Base-by-base conservation (phyloP, 371 early-diverging fungal species). In the Dinochytrium kinnereticum region DNA sequence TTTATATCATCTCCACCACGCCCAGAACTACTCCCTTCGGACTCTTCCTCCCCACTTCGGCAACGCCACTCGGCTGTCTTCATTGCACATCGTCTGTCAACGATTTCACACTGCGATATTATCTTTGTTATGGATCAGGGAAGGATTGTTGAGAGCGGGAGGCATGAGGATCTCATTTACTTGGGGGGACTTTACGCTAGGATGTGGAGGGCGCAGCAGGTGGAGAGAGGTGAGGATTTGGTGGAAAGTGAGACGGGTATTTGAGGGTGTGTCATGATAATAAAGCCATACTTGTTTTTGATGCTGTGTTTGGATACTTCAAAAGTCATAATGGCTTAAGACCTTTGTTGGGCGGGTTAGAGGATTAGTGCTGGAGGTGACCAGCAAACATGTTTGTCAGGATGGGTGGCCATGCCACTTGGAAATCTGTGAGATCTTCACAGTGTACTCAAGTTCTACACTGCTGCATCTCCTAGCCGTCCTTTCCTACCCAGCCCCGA, bases 101-200 rank as follows among this genome's bases (percentile, higher is more conserved):
- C 97, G 0, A 91, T 97, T 7, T 87, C 94, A 64, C 93, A 94
- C 68, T 94, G 93, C 75, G 95, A 98, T 80, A 80, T 86, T 69
- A 92, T 97, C 17, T 70, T 96, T 64, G 96, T 97, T 0, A 81
- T 98, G 79, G 88, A 92, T 64, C 85, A 89, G 64, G 96, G 96
- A 2, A 26, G 78, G 36, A 85, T 95, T 1, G 82, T 88, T 15
- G 95, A 96, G 74, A 81, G 81, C 30, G 96, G 96, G 13, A 82
- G 78, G 1, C 96, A 95, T 76, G 91, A 89, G 13, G 84, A 88
- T 28, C 75, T 95, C 36, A 64, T 94, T 10, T 70, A 72, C 40
- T 79, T 82, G 2, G 84, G 83, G 24, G 86, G 87, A 28, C 72
- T 94, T 69, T 97, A 97, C 77, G 85, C 87, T 30, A 83, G 86